Conservation (phyloP, 805 yeast species). For the Tetrapisispora nanseiensis region DNA sequence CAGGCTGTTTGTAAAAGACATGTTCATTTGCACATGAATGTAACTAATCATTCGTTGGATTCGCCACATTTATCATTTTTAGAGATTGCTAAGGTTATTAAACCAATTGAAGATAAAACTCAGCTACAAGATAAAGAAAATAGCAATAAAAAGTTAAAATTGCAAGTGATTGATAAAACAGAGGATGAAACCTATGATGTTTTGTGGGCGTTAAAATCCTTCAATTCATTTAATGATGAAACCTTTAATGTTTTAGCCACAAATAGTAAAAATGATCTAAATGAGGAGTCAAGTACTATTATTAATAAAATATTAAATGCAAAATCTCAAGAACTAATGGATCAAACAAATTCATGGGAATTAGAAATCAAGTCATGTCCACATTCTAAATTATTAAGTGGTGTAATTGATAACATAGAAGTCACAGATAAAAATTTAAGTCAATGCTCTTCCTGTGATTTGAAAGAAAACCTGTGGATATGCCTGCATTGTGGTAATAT, state of each 20-base stretch:
- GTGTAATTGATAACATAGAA: not conserved
- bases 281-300: conserved; percentile 6
- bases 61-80: conserved; percentile 49
- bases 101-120: conserved; percentile 30
- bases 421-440: conserved; percentile 25
- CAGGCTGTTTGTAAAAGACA: conserved; percentile 62
- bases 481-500: conserved; percentile 84
- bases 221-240: not conserved
- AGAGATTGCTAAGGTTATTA: conserved; percentile 45
- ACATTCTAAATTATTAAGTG: conserved; percentile 50
- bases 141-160: conserved; percentile 23
- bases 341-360: conserved; percentile 87
- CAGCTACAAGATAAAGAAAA: conserved; percentile 15
- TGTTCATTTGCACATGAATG: conserved; percentile 44
- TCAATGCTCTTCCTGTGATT: conserved; percentile 49
- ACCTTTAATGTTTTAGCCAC: not conserved
- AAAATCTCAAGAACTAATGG: conserved; percentile 21
- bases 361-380: conserved; percentile 73
- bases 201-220: conserved; percentile 17
- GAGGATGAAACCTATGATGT: conserved; percentile 27
- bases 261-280: conserved; percentile 3
- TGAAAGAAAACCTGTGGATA: conserved; percentile 79
- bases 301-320: conserved; percentile 19
- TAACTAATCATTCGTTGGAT: conserved; percentile 16
- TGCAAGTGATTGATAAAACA: conserved; percentile 23